Percentiles rank a stretch among this genome's conserved stretches.
Evolutionary conservation across 257 asterid species (phyloP).

Genomic region (Salvia miltiorrhiza): DNA sequence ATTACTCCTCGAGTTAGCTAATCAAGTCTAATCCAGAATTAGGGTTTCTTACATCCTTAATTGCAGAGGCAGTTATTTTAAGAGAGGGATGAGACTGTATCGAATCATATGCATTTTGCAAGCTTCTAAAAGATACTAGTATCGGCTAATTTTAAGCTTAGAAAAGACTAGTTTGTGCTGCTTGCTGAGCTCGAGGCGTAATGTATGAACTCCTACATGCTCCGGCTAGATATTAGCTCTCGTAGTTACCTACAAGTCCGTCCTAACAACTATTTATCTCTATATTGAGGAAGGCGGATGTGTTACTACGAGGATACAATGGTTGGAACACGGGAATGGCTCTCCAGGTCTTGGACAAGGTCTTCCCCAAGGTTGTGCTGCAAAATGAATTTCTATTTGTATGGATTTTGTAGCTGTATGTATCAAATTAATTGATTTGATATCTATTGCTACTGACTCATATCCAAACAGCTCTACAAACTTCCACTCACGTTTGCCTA

Average conservation of each 20-base stretch:
- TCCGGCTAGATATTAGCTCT: too few species aligned
- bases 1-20: too few species aligned
- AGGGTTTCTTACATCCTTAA: too few species aligned
- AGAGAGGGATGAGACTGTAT: too few species aligned
- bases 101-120: not conserved
- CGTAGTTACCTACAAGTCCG: not conserved
- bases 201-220: not conserved
- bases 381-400: not conserved
- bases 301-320: constrained; percentile 52
- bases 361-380: constrained; percentile 53
- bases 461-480: not conserved
- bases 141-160: not conserved
- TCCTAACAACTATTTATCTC: not conserved
- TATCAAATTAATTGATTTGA: not conserved
- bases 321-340: constrained; percentile 66
- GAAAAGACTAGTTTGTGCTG: not conserved
- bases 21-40: too few species aligned
- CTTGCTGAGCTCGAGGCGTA: too few species aligned
- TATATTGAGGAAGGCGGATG: constrained; percentile 45
- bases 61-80: too few species aligned
- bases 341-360: constrained; percentile 40
- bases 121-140: not conserved
- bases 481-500: too few species aligned
- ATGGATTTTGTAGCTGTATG: not conserved
- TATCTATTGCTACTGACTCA: not conserved